These are phyloP conservation scores for Colletotrichum sp. DNA, from an alignment of 2,329 filamentous ascomycete species.

Conservation along the genomic window DNA sequence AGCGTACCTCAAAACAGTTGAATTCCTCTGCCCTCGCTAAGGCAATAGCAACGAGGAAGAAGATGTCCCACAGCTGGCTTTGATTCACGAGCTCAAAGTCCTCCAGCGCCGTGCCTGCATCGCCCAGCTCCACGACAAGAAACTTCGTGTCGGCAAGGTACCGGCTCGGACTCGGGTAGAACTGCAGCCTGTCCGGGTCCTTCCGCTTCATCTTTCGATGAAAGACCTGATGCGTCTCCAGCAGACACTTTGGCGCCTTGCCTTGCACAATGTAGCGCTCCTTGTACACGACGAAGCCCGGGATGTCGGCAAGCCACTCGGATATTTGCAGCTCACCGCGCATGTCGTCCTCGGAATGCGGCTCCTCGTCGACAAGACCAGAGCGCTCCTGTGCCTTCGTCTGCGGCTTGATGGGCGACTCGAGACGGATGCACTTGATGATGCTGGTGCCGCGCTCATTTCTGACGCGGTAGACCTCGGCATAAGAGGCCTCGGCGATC, in stretches of 20 bases:
- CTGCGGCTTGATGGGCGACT: constrained; percentile 61
- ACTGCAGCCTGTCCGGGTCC: constrained; percentile 61
- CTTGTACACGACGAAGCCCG: constrained; percentile 70
- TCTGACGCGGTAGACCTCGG: constrained; percentile 67
- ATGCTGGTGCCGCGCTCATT: constrained; percentile 66
- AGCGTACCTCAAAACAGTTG: constrained; percentile 61
- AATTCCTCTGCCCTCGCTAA: constrained; percentile 63
- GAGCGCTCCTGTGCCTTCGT: constrained; percentile 60
- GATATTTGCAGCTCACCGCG: constrained; percentile 66
- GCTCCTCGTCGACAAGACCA: constrained; percentile 62
- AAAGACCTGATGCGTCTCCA: constrained; percentile 65
- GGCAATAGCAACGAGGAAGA: constrained; percentile 64
- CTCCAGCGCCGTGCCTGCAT: constrained; percentile 65
- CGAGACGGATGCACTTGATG: constrained; percentile 66
- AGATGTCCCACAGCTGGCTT: constrained; percentile 66
- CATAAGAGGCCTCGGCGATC: constrained; percentile 70
- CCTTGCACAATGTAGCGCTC: constrained; percentile 65
- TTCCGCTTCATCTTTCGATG: constrained; percentile 57
- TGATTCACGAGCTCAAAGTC: constrained; percentile 55
- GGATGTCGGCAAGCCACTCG: constrained; percentile 66
- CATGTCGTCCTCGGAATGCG: constrained; percentile 58
- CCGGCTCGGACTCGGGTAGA: constrained; percentile 65
- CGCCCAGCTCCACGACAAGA: constrained; percentile 66
- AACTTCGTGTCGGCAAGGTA: constrained; percentile 64
- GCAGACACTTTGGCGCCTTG: constrained; percentile 54